Percentiles rank a stretch among this genome's conserved stretches.
phyloP scores from a whole-genome alignment of 495 filamentous ascomycete species.

The Lasiosphaeria hispida region DNA sequence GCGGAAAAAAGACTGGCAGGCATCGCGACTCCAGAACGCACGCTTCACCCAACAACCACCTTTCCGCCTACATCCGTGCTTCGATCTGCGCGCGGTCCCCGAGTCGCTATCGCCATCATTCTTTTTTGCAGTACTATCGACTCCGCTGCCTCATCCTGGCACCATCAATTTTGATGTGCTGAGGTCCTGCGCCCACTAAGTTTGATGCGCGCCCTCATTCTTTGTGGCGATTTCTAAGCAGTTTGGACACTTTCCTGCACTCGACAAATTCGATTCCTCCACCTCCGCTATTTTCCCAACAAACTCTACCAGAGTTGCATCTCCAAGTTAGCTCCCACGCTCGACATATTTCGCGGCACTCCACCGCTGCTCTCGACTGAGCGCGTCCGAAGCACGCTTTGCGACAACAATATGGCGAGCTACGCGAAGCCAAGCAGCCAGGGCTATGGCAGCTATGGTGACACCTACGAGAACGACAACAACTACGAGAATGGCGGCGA shows the following conservation, averaged over 20 bases:
- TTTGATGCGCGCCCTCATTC: slow-evolving; percentile 28
- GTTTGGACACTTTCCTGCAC: slow-evolving; percentile 1
- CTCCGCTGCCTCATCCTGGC: background rate
- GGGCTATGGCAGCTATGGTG: slow-evolving; percentile 25
- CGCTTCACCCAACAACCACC: slow-evolving; percentile 7
- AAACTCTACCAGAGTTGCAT: no score
- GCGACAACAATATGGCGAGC: slow-evolving; percentile 25
- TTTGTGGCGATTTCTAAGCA: slow-evolving; percentile 32
- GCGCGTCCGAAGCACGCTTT: background rate
- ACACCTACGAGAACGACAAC: slow-evolving; percentile 43
- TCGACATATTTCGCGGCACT: background rate
- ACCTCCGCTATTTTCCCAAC: background rate
- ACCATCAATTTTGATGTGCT: slow-evolving; percentile 18
- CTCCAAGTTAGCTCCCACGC: background rate
- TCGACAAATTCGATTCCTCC: background rate
- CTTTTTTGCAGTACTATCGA: background rate
- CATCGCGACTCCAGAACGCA: background rate
- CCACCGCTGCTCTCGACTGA: background rate
- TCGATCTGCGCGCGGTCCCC: background rate
- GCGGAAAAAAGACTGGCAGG: slow-evolving; percentile 22
- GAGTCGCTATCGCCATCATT: slow-evolving; percentile 13
- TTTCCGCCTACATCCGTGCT: slow-evolving; percentile 6
- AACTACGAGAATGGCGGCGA: slow-evolving; percentile 54
- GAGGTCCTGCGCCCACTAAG: slow-evolving; percentile 18
- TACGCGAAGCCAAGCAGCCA: slow-evolving; percentile 21